Percentiles rank a stretch among this genome's conserved stretches.
phyloP scores from a whole-genome alignment of 2,329 filamentous ascomycete genomes.

The Trichoderma asperellum region DNA sequence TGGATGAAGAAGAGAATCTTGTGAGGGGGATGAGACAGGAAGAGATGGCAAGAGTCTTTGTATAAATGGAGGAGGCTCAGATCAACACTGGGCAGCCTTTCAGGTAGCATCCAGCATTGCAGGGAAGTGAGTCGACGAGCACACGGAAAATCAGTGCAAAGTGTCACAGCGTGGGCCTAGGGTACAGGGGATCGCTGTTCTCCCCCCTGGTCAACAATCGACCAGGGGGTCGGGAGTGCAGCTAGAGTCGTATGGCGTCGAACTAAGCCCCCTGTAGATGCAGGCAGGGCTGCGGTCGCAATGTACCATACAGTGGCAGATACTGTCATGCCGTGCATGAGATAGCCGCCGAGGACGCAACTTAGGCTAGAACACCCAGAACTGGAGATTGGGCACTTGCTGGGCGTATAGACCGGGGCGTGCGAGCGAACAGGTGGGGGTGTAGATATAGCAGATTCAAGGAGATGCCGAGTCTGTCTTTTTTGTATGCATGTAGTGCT shows the following conservation, averaged over 20 bases:
- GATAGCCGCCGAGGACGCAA: constrained; percentile 37
- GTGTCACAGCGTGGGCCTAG: constrained; percentile 21
- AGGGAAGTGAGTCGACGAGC: constrained; percentile 30
- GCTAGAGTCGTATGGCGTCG: constrained; percentile 10
- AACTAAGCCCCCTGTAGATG: constrained; percentile 26
- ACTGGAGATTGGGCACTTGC: constrained; percentile 7
- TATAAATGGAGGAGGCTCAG: constrained; percentile 32
- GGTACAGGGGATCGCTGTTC: constrained; percentile 32
- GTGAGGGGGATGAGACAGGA: constrained; percentile 20
- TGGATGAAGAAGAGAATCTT: constrained; percentile 27
- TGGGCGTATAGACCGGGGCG: constrained; percentile 4
- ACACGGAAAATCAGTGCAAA: constrained; percentile 25
- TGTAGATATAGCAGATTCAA: neutral
- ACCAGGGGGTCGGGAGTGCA: constrained; percentile 31
- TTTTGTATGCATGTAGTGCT: neutral
- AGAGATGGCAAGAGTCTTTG: constrained; percentile 33
- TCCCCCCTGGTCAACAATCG: constrained; percentile 22
- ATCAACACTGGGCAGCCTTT: constrained; percentile 30
- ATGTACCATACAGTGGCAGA: constrained; percentile 30
- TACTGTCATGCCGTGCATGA: constrained; percentile 40
- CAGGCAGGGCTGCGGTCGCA: constrained; percentile 29
- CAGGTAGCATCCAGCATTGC: constrained; percentile 18
- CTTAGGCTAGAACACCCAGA: neutral
- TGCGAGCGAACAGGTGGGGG: neutral
- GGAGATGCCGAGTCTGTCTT: neutral